Base-by-base conservation (phyloP, 805 yeast species). In the Candida krabiensis region DNA sequence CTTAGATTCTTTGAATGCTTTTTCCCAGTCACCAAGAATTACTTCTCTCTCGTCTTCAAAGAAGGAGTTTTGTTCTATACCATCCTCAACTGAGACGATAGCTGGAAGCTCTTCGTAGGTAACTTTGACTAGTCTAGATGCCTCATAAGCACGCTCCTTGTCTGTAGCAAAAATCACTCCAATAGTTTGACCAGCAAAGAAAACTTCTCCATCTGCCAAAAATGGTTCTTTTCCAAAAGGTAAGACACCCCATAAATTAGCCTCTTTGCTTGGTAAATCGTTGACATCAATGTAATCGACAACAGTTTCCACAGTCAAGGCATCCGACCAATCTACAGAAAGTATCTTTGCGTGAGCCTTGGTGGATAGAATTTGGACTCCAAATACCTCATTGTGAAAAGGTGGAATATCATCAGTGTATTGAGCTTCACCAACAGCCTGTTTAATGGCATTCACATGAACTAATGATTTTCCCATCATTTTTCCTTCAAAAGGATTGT, bases 341-440 rank as follows among this genome's bases (percentile, higher is more conserved):
- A 58, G 15, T n/a, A 71, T 48, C 40, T 63, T 67, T 5, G 75
- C 77, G 36, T 63, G 69, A 1, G 76, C 70, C 29, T 60, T 63
- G 11, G 69, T 46, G 3, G 73, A 65, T 51, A 66, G 44, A n/a
- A 71, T 68, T 38, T 68, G 73, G 7, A 64, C 73, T 22, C 66
- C 73, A 49, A 64, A 64, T 1, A 69, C 46, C 47, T 71, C 76
- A n/a, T 56, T 47, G 44, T 61, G 64, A 9, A 52, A 58, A 5
- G 70, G 67, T 3, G 75, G 71, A 15, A 70, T 53, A 42, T 71
- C 77, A 41, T 70, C 75, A 3, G 70, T 60, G 38, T 71, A 71
- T 16, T 54, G 51, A 0, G 75, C 75, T 40, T 70, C 75, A 12
- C 77, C 77, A n/a, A 69, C 57, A 5, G 67, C 73, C 45, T 71